Evolutionary conservation across 129 eudicot species (phyloP).

Genomic region (Silybum marianum): DNA sequence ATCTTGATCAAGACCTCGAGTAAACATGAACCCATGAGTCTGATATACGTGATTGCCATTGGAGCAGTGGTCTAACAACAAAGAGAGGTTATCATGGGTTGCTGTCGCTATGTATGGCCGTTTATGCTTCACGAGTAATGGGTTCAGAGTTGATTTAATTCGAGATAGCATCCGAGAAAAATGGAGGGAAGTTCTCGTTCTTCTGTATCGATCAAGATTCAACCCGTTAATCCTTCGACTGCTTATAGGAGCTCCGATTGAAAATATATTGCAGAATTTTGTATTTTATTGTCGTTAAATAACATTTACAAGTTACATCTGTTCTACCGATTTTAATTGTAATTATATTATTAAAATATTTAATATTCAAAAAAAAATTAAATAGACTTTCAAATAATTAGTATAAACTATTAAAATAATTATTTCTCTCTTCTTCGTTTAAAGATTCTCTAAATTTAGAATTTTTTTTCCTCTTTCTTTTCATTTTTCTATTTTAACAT

Average conservation of each 20-base stretch:
- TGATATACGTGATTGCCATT: constrained; percentile 36
- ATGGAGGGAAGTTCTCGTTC: background rate
- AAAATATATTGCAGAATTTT: background rate
- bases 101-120: constrained; percentile 9
- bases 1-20: constrained; percentile 41
- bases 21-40: constrained; percentile 42
- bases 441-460: too few species aligned
- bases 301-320: too few species aligned
- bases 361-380: too few species aligned
- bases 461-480: too few species aligned
- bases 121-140: background rate
- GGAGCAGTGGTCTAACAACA: constrained; percentile 29
- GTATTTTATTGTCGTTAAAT: background rate
- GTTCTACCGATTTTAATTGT: too few species aligned
- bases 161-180: constrained; percentile 7
- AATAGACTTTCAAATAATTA: too few species aligned
- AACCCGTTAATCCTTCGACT: background rate
- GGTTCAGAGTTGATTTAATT: constrained; percentile 5
- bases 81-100: background rate
- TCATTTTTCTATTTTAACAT: too few species aligned
- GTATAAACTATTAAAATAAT: too few species aligned
- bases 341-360: too few species aligned
- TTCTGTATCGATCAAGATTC: background rate
- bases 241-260: background rate
- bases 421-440: too few species aligned